These are phyloP conservation scores for Ceratocystis harringtonii DNA, from an alignment of 2,329 filamentous ascomycete species.

Conservation along the genomic window DNA sequence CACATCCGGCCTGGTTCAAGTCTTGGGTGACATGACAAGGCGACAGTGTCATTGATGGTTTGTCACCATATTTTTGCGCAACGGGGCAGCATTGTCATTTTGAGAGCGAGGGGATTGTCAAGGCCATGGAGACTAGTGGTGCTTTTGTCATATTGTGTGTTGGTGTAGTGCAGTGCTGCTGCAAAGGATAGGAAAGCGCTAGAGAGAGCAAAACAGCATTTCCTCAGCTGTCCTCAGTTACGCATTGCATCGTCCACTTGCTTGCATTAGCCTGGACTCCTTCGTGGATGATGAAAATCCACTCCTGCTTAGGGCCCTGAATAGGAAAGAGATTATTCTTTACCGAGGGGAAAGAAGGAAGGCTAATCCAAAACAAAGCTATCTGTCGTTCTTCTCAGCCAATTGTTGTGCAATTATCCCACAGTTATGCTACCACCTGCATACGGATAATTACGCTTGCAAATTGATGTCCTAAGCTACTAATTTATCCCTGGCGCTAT, in stretches of 20 bases:
- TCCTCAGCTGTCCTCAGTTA: neutral
- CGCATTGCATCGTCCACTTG: slow-evolving; percentile 1
- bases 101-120: no score
- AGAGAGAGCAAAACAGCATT: neutral
- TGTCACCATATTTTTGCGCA: no score
- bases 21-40: no score
- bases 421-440: neutral
- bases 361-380: neutral
- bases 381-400: neutral
- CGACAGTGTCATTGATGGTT: no score
- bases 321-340: neutral
- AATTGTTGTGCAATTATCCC: neutral
- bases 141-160: no score
- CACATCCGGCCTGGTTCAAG: no score
- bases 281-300: neutral
- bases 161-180: no score
- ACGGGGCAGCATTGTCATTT: no score
- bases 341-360: neutral
- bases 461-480: neutral
- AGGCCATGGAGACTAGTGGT: no score
- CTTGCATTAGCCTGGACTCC: neutral
- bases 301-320: neutral
- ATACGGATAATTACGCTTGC: neutral
- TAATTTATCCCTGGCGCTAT: slow-evolving; percentile 2
- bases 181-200: neutral